Percentiles rank a stretch among this genome's conserved stretches.
phyloP scores from a whole-genome alignment of 1,139 yeast genomes.

The Protomyces lactucae-debilis region DNA sequence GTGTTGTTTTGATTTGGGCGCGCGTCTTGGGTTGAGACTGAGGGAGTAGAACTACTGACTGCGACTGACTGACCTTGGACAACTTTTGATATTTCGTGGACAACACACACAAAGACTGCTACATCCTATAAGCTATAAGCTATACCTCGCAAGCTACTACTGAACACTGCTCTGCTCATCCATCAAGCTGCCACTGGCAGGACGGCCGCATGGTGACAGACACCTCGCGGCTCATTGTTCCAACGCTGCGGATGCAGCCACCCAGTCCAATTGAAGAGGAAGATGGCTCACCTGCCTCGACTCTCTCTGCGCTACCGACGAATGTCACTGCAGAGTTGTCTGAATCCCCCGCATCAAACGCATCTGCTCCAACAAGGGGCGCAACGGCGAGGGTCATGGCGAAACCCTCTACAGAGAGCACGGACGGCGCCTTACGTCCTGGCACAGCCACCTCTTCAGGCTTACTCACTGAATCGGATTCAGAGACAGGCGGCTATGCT shows the following conservation, averaged over 20 bases:
- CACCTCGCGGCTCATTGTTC: conserved; percentile 2
- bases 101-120: too few relatives aligned
- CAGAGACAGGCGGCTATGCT: neutral
- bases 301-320: neutral
- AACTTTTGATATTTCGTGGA: too few relatives aligned
- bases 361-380: neutral
- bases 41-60: too few relatives aligned
- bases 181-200: neutral
- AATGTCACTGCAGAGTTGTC: neutral
- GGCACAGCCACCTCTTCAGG: neutral
- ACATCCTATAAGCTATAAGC: too few relatives aligned
- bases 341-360: neutral
- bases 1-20: too few relatives aligned
- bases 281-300: neutral
- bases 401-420: neutral
- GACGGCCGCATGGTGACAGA: neutral
- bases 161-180: too few relatives aligned
- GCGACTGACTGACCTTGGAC: too few relatives aligned
- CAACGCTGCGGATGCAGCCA: conserved; percentile 14
- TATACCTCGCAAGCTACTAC: too few relatives aligned
- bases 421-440: neutral
- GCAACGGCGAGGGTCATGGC: neutral
- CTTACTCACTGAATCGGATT: neutral
- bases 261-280: conserved; percentile 12
- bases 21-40: too few relatives aligned